Evolutionary conservation across 2,329 filamentous ascomycete genomes (phyloP).

Genomic region (Aspergillus thermomutatus): DNA sequence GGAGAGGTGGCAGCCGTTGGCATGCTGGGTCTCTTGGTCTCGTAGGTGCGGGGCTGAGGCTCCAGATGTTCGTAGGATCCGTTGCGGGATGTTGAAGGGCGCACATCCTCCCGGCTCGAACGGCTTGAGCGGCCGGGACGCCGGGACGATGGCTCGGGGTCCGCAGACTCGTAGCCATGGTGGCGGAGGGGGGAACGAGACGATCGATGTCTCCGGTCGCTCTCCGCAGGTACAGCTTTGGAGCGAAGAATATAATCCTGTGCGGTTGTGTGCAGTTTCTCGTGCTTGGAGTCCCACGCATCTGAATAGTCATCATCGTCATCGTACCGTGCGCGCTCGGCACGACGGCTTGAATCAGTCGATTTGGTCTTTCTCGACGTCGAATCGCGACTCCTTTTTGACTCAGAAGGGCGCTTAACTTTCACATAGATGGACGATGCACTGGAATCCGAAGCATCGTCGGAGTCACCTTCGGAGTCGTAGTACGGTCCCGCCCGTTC

Average conservation of each 20-base stretch:
- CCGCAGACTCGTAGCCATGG: conserved; percentile 27
- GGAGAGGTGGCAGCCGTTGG: conserved; percentile 34
- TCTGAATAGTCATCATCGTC: conserved; percentile 26
- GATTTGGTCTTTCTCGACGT: conserved; percentile 19
- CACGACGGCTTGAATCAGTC: conserved; percentile 19
- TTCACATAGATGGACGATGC: conserved; percentile 16
- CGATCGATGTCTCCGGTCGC: conserved; percentile 23
- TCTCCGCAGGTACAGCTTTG: conserved; percentile 20
- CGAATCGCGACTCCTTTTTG: conserved; percentile 21
- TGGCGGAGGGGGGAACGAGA: conserved; percentile 33
- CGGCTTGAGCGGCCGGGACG: conserved; percentile 30
- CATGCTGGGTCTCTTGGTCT: conserved; percentile 33
- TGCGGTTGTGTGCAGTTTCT: conserved; percentile 28
- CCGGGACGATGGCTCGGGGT: conserved; percentile 31
- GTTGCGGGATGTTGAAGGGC: conserved; percentile 28
- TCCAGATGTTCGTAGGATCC: conserved; percentile 31
- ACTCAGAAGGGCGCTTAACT: conserved; percentile 19
- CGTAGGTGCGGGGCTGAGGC: conserved; percentile 17
- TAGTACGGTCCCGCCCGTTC: conserved; percentile 26
- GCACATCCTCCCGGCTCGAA: conserved; percentile 20
- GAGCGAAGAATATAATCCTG: conserved; percentile 40
- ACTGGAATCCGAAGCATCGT: conserved; percentile 32
- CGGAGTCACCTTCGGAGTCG: conserved; percentile 31
- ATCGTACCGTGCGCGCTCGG: conserved; percentile 20
- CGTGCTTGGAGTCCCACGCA: conserved; percentile 30